These are phyloP conservation scores for Pseudisothecium myosuroides DNA, from an alignment of 225 moss, liverwort and hornwort genomes.

Conservation along the genomic window DNA sequence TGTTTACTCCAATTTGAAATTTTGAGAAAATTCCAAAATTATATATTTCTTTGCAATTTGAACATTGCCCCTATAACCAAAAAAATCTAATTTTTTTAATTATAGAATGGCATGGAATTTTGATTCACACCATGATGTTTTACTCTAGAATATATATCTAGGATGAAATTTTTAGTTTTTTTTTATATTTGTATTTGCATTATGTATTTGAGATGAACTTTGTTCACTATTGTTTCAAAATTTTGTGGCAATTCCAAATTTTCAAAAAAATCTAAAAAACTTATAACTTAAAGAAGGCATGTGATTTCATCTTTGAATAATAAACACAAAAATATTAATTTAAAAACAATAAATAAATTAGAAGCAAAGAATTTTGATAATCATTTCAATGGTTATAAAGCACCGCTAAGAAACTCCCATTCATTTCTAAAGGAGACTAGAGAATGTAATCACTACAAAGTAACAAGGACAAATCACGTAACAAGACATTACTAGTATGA, in stretches of 20 bases:
- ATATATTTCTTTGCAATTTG: background rate
- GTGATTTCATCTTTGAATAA: background rate
- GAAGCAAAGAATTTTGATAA: background rate
- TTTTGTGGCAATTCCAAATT: background rate
- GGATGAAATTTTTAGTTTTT: fast-evolving
- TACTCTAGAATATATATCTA: too few relatives aligned
- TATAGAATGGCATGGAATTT: background rate
- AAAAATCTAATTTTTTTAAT: fast-evolving
- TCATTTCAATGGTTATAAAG: background rate
- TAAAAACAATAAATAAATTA: background rate
- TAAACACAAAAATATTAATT: background rate
- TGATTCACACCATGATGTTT: background rate
- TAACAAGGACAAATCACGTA: background rate
- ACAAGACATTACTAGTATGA: background rate
- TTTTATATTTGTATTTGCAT: background rate
- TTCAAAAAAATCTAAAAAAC: fast-evolving
- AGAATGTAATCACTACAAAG: background rate
- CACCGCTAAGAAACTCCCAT: background rate
- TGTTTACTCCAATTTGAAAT: background rate
- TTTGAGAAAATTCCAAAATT: background rate
- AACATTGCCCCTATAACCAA: background rate
- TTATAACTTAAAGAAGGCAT: background rate
- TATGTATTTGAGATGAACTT: background rate
- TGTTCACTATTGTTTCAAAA: background rate
- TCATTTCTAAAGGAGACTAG: background rate